phyloP scores from a whole-genome alignment of 2,329 filamentous ascomycete genomes.

The Monilinia aucupariae region DNA sequence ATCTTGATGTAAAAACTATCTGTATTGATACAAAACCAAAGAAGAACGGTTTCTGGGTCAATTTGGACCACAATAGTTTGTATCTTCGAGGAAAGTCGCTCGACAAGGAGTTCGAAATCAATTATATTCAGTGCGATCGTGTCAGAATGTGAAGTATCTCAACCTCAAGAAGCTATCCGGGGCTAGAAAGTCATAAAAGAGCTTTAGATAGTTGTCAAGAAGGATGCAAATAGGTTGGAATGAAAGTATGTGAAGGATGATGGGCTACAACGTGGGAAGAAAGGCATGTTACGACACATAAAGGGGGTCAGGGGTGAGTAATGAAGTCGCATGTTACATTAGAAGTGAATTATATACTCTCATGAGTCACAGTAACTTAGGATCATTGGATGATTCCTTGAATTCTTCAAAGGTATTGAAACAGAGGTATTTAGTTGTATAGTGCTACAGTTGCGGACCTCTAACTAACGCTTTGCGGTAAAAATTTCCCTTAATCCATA shows the following conservation, averaged over 20 bases:
- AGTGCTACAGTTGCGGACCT: neutral
- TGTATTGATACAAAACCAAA: neutral
- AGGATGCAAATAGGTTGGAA: neutral
- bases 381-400: neutral
- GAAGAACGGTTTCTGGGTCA: neutral
- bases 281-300: neutral
- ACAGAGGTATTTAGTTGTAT: neutral
- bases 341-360: neutral
- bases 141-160: neutral
- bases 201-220: neutral
- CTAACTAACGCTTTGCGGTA: neutral
- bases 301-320: neutral
- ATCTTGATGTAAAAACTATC: neutral
- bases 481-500: neutral
- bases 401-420: neutral
- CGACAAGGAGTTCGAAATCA: neutral
- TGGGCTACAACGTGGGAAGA: neutral
- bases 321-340: neutral
- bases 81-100: neutral
- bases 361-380: neutral
- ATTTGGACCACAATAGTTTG: neutral
- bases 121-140: neutral
- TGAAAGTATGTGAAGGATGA: neutral
- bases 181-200: neutral
- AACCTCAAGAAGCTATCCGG: neutral